Evolutionary conservation across 2,329 filamentous ascomycete genomes (phyloP).

Genomic region (Nigrospora osmanthi): DNA sequence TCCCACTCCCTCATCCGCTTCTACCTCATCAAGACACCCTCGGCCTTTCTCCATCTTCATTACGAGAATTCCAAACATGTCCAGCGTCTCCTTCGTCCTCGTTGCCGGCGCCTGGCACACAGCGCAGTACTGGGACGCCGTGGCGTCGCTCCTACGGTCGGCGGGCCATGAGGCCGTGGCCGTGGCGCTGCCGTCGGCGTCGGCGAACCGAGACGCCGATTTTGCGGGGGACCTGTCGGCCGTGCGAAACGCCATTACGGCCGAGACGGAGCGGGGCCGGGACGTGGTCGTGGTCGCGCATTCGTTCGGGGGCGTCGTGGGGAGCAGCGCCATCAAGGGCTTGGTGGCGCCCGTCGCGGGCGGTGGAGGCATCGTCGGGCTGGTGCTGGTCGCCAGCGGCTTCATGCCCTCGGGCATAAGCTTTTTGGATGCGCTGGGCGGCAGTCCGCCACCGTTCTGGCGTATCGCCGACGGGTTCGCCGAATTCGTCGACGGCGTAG

Average conservation of each 20-base stretch:
- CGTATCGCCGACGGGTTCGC: slow-evolving; percentile 32
- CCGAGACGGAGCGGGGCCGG: slow-evolving; percentile 17
- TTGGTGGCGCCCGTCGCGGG: not conserved
- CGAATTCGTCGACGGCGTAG: slow-evolving; percentile 23
- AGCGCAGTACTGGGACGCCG: not conserved
- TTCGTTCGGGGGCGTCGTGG: not conserved
- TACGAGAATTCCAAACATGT: no score
- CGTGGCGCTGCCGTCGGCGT: slow-evolving; percentile 30
- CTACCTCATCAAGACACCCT: no score
- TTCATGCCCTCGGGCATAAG: not conserved
- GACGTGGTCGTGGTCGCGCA: not conserved
- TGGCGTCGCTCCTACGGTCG: not conserved
- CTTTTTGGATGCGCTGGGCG: not conserved
- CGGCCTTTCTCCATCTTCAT: no score
- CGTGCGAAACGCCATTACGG: slow-evolving; percentile 24
- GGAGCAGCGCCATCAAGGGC: not conserved
- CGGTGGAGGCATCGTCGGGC: not conserved
- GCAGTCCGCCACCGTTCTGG: not conserved
- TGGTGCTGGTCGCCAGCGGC: not conserved
- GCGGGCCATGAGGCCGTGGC: not conserved
- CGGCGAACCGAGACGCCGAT: slow-evolving; percentile 22
- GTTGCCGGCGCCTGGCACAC: not conserved
- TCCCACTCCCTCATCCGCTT: no score
- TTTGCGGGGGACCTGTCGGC: slow-evolving; percentile 34
- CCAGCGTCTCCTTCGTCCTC: not conserved